A percentile compares a stretch with the other conserved stretches of the same genome.
These are phyloP conservation scores for Syzygium oleosum DNA, from an alignment of 345 rosid species.

Conservation along the genomic window DNA sequence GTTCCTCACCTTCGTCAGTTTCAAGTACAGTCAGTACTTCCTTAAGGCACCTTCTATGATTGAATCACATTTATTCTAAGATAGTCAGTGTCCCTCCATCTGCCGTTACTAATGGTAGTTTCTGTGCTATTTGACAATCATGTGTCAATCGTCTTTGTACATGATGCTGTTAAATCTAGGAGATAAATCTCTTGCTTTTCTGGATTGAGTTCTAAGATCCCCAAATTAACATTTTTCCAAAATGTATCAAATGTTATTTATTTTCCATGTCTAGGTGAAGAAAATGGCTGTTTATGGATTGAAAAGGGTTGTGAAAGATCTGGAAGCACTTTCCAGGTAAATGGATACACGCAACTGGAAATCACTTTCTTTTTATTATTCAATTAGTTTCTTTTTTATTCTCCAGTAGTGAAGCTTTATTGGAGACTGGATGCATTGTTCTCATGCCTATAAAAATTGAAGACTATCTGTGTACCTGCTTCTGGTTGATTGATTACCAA, in stretches of 20 bases:
- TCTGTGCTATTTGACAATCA: background rate
- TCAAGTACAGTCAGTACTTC: background rate
- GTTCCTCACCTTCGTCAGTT: background rate
- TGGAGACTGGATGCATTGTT: background rate
- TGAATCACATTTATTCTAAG: background rate
- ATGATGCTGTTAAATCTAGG: background rate
- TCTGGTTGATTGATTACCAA: background rate
- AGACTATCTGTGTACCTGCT: background rate
- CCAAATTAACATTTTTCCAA: background rate
- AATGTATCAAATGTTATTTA: background rate
- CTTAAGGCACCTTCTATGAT: background rate
- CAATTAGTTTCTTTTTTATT: background rate
- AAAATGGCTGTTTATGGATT: conserved; percentile 11
- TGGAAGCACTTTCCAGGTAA: conserved; percentile 1
- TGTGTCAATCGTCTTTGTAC: background rate
- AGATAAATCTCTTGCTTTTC: background rate
- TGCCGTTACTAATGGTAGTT: background rate
- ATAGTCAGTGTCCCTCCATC: background rate
- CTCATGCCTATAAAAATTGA: background rate
- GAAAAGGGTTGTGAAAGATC: background rate
- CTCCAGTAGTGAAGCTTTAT: background rate
- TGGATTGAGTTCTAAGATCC: background rate
- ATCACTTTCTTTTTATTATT: background rate
- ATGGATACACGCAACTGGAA: background rate
- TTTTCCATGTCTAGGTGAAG: conserved; percentile 1